These are phyloP conservation scores for Coniferiporia sulphurascens DNA, from an alignment of 1,284 basidiomycete genomes.

Conservation along the genomic window DNA sequence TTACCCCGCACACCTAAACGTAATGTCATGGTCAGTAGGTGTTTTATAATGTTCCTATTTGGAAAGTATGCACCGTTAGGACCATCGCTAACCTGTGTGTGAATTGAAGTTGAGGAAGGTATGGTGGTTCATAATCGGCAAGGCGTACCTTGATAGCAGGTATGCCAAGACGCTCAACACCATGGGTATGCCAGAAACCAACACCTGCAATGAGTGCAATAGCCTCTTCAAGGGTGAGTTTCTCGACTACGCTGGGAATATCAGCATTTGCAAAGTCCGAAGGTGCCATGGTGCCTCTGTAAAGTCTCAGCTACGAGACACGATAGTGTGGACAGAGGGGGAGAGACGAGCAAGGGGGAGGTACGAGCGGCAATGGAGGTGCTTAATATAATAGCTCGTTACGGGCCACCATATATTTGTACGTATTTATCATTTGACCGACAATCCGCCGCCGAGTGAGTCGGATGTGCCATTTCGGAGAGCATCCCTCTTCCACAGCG, in stretches of 20 bases:
- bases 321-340: neutral
- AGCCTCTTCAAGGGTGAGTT: constrained; percentile 65
- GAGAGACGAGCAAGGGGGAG: neutral
- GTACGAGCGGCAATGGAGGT: neutral
- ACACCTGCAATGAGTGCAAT: constrained; percentile 67
- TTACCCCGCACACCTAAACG: constrained; percentile 44
- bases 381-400: constrained; percentile 1
- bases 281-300: constrained; percentile 43
- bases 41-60: constrained; percentile 15
- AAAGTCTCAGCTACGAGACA: neutral
- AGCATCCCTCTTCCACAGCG: neutral
- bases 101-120: neutral
- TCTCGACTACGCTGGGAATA: constrained; percentile 55
- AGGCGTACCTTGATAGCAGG: constrained; percentile 62
- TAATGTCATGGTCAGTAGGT: neutral
- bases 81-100: constrained; percentile 60
- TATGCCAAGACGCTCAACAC: constrained; percentile 57
- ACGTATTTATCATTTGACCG: neutral
- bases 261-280: constrained; percentile 64
- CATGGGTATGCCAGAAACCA: constrained; percentile 73
- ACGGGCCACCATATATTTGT: neutral
- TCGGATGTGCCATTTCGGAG: too few relatives aligned
- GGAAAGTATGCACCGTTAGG: constrained; percentile 46
- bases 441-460: neutral
- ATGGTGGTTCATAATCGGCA: neutral